phyloP scores from a whole-genome alignment of 2,329 filamentous ascomycete species.

The Aspergillus ochraceus region DNA sequence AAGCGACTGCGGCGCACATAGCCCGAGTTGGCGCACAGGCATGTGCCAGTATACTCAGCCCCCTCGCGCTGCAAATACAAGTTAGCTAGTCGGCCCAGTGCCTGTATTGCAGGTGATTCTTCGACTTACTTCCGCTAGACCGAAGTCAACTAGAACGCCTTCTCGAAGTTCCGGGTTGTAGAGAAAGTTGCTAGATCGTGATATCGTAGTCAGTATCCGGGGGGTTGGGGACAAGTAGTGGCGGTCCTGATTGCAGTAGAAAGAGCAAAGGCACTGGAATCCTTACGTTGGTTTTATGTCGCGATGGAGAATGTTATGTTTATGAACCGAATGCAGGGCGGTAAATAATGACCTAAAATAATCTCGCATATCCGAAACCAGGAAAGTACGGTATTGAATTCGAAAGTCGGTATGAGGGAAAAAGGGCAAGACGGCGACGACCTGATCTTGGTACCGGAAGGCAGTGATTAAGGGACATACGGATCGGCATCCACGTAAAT shows the following conservation, averaged over 20 bases:
- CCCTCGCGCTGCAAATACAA: conserved; percentile 54
- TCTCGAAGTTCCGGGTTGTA: conserved; percentile 76
- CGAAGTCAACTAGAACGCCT: conserved; percentile 97
- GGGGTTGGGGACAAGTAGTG: background rate
- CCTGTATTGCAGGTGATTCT: background rate
- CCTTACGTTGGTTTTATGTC: conserved; percentile 87
- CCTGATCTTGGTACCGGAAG: conserved; percentile 92
- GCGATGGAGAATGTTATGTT: conserved; percentile 81
- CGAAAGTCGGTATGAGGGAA: conserved; percentile 95
- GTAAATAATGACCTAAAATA: conserved; percentile 89
- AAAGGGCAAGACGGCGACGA: conserved; percentile 91
- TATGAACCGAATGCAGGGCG: conserved; percentile 79
- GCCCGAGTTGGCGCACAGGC: conserved; percentile 71
- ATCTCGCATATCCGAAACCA: conserved; percentile 78
- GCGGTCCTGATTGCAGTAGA: background rate
- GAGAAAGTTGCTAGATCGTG: conserved; percentile 68
- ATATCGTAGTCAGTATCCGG: conserved; percentile 11
- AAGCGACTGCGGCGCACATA: conserved; percentile 60
- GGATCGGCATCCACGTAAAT: conserved; percentile 76
- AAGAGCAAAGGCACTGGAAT: background rate
- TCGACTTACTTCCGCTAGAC: conserved; percentile 71
- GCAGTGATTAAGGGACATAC: conserved; percentile 96
- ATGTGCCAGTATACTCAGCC: conserved; percentile 51
- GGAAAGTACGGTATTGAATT: conserved; percentile 85
- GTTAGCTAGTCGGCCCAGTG: conserved; percentile 1